phyloP scores from a whole-genome alignment of 2,329 filamentous ascomycete genomes.

The Pseudocercospora eumusae region DNA sequence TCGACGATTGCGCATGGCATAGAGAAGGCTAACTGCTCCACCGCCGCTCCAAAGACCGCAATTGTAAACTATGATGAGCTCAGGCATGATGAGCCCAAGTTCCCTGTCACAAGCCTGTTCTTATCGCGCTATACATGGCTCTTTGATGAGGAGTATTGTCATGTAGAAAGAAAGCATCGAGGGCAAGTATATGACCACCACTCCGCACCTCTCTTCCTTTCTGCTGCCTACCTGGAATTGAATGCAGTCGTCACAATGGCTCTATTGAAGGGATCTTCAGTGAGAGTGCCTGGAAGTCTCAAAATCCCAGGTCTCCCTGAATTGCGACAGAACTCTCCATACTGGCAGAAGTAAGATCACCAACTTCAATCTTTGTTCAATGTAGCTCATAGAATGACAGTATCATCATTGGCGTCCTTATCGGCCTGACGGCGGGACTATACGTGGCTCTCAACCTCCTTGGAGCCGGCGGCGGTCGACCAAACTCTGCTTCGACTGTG shows the following conservation, averaged over 20 bases:
- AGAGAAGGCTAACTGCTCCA: neutral
- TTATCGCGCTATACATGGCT: neutral
- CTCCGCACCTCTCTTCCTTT: neutral
- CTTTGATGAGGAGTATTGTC: neutral
- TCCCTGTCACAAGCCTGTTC: neutral
- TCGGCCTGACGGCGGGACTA: conserved; percentile 26
- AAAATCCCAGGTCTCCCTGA: conserved; percentile 13
- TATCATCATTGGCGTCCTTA: conserved; percentile 15
- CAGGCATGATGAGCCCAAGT: conserved; percentile 3
- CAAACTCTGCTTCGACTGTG: conserved; percentile 33
- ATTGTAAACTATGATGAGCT: neutral
- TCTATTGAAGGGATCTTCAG: neutral
- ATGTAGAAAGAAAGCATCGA: neutral
- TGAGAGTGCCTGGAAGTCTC: conserved; percentile 1
- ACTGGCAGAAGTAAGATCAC: conserved; percentile 13
- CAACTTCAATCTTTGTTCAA: too few relatives aligned
- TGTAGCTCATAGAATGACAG: neutral
- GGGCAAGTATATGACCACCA: neutral
- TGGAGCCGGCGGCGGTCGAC: conserved; percentile 36
- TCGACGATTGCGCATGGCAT: neutral
- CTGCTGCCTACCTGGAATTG: neutral
- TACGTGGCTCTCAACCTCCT: conserved; percentile 33
- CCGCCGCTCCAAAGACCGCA: neutral
- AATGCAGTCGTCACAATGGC: neutral
- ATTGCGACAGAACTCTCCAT: conserved; percentile 10